Conservation (phyloP, 1,139 yeast species). For the Hyphopichia buzzinii region DNA sequence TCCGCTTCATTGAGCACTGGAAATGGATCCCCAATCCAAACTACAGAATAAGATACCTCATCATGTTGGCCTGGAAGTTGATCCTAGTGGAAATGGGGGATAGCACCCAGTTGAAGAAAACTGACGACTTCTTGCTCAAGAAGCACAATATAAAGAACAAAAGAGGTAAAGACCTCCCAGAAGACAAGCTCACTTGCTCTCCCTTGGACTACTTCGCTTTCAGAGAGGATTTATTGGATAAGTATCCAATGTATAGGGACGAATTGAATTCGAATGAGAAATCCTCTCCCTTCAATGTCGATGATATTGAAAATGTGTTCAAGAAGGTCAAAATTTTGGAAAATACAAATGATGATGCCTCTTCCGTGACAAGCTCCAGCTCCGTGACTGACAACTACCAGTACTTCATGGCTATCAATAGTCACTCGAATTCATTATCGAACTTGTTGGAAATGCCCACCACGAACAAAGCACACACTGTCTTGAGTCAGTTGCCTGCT, state of each 20-base stretch:
- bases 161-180: constrained; percentile 15
- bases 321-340: constrained; percentile 3
- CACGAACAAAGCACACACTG: constrained; percentile 52
- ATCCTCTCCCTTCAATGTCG: constrained; percentile 16
- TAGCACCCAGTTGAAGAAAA: constrained; percentile 32
- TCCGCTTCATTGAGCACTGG: constrained; percentile 62
- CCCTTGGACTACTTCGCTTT: constrained; percentile 81
- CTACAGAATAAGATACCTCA: constrained; percentile 47
- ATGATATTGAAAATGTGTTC: constrained; percentile 14
- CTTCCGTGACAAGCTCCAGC: constrained; percentile 6
- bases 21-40: constrained; percentile 48
- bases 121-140: constrained; percentile 50
- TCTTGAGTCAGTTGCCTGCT: constrained; percentile 55
- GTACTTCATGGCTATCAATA: constrained; percentile 40
- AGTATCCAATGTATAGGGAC: constrained; percentile 62
- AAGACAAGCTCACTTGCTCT: constrained; percentile 49
- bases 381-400: constrained; percentile 22
- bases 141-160: constrained; percentile 42
- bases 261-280: constrained; percentile 14
- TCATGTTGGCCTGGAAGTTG: constrained; percentile 57
- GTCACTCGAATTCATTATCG: constrained; percentile 50
- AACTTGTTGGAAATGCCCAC: constrained; percentile 61
- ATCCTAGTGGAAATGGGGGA: constrained; percentile 69
- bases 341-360: constrained; percentile 1
- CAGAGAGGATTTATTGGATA: constrained; percentile 67